A percentile compares a stretch with the other conserved stretches of the same genome.
Conservation (phyloP, 192 early-diverging fungal species). For the Entophlyctis luteolus region DNA sequence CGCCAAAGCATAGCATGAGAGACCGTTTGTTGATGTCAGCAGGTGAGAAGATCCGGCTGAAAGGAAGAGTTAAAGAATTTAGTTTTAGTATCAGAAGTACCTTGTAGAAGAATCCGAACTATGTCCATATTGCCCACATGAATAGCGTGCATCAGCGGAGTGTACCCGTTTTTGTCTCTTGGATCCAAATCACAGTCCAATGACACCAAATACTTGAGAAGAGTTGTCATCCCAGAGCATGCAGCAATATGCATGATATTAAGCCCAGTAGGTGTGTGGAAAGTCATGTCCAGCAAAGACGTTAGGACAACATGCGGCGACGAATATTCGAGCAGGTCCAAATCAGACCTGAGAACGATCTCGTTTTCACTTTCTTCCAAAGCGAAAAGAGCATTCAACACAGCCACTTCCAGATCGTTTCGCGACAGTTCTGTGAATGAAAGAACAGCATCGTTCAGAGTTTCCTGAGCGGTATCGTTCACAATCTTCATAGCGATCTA, state of each 20-base stretch:
- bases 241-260: slow-evolving; percentile 33
- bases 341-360: neutral
- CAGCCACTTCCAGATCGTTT: slow-evolving; percentile 14
- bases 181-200: slow-evolving; percentile 26
- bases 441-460: slow-evolving; percentile 13
- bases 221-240: slow-evolving; percentile 28
- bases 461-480: slow-evolving; percentile 30
- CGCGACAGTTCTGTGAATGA: slow-evolving; percentile 9
- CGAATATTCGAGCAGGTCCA: slow-evolving; percentile 1
- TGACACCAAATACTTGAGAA: slow-evolving; percentile 36
- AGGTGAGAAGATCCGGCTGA: slow-evolving; percentile 22
- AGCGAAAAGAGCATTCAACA: slow-evolving; percentile 7
- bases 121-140: slow-evolving; percentile 24
- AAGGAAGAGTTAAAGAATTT: neutral
- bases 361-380: neutral
- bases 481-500: slow-evolving; percentile 67
- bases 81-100: neutral
- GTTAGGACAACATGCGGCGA: neutral
- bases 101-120: slow-evolving; percentile 28
- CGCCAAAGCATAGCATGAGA: slow-evolving; percentile 14
- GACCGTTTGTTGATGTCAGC: slow-evolving; percentile 10
- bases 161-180: slow-evolving; percentile 32
- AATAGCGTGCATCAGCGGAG: slow-evolving; percentile 35
- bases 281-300: slow-evolving; percentile 22
- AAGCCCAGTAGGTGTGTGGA: slow-evolving; percentile 1